Evolutionary conservation across 345 rosid genomes (phyloP).

Genomic region (Salix purpurea): DNA sequence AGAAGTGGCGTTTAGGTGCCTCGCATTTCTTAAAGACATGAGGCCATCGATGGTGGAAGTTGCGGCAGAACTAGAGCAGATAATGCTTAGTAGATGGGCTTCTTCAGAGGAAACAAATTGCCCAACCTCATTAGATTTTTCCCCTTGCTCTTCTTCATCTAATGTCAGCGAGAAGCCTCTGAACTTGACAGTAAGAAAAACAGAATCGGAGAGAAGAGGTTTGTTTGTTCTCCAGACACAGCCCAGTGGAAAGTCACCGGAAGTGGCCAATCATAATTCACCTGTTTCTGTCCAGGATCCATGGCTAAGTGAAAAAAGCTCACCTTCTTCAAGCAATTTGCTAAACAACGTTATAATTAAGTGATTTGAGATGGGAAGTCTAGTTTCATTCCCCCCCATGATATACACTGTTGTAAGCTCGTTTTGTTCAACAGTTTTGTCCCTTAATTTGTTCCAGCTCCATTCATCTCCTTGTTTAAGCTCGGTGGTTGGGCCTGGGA

Average conservation of each 20-base stretch:
- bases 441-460: background rate
- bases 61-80: conserved; percentile 45
- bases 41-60: conserved; percentile 69
- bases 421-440: background rate
- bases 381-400: background rate
- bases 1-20: conserved; percentile 74
- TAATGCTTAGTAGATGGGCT: conserved; percentile 27
- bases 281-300: conserved; percentile 42
- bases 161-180: conserved; percentile 32
- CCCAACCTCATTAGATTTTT: conserved; percentile 18
- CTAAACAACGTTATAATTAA: conserved; percentile 16
- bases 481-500: background rate
- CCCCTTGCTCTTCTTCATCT: conserved; percentile 26
- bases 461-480: background rate
- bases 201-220: conserved; percentile 8
- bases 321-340: conserved; percentile 48
- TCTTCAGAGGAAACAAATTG: conserved; percentile 19
- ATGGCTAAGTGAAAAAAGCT: conserved; percentile 51
- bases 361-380: conserved; percentile 11
- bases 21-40: conserved; percentile 58
- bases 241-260: conserved; percentile 20
- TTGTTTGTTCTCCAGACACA: conserved; percentile 3
- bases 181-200: conserved; percentile 10
- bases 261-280: conserved; percentile 25
- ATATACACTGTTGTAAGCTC: background rate